Base-by-base conservation (phyloP, 208 protist species). In the Trypanosoma caninum region DNA sequence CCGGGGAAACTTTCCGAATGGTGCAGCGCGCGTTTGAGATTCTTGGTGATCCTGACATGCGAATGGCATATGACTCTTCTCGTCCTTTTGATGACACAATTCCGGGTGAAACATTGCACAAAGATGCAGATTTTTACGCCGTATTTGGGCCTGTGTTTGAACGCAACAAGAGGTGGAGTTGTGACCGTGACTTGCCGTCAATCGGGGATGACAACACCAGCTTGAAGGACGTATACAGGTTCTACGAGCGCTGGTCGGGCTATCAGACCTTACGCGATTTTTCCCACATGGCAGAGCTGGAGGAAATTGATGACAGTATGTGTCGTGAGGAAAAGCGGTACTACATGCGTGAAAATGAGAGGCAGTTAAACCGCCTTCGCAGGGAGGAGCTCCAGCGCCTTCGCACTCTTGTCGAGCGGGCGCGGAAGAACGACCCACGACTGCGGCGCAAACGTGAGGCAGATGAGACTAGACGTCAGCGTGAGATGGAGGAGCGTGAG, bases 211-310 rank as follows among this genome's bases (percentile, higher is more conserved):
- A 85, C 40, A 65, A 76, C 34, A 87, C 84, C 1, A 40, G 72
- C 9, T 57, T 84, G 46, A 74, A 83, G 38, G 79, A 94, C 6
- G 89, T 98, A 3, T 56, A 88, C 20, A 73, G 66, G 22, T 98
- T 99, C 69, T 99, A 99, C 69, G 89, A 97, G 51, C 97, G 93
- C 47, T 99, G 97, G 97, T 76, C 70, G 30, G 44, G 51, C 38
- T 98, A 97, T 78, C 84, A 96, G 46, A 97, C 91, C 66, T 98
- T 95, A 96, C 76, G 97, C 28, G 97, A 98, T 71, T 99, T 99
- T 59, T 87, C 93, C 2, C 87, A 95, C 51, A 65, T 94, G 2
- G 85, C 69, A n/a, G 97, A 98, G 47, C 79, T 98, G 28, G 78
- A 96, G 31, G 89, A 98, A 44, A 83, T 96, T 38, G 78, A 96